Percentiles rank a stretch among this genome's conserved stretches.
These are phyloP conservation scores for Pugionium cornutum DNA, from an alignment of 345 rosid species.

Conservation along the genomic window DNA sequence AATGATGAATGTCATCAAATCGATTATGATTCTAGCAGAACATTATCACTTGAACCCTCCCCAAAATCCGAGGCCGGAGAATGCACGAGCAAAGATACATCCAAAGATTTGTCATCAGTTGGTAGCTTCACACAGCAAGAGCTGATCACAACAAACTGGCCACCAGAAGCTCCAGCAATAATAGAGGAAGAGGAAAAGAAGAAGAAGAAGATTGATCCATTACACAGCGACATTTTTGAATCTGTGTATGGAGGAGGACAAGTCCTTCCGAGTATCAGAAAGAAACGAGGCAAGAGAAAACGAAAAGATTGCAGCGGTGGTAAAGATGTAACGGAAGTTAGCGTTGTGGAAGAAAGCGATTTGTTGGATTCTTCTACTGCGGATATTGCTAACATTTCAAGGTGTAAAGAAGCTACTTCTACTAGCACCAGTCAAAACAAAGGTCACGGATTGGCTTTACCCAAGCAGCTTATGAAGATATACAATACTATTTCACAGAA, in stretches of 20 bases:
- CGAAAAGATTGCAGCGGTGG: constrained; percentile 52
- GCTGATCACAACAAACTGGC: constrained; percentile 47
- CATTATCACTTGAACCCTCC: constrained; percentile 57
- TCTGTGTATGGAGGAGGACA: constrained; percentile 47
- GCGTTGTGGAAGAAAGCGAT: constrained; percentile 72
- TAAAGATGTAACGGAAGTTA: constrained; percentile 17
- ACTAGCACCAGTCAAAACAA: constrained; percentile 33
- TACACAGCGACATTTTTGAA: constrained; percentile 41
- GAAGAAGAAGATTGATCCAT: background rate
- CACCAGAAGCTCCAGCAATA: constrained; percentile 42
- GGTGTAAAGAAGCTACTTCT: constrained; percentile 50
- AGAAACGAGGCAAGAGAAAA: constrained; percentile 85
- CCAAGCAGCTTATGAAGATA: constrained; percentile 50
- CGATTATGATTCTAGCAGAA: constrained; percentile 61
- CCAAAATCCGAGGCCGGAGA: constrained; percentile 52
- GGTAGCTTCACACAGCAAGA: constrained; percentile 79
- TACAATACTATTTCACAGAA: constrained; percentile 51
- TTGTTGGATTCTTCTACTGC: constrained; percentile 42
- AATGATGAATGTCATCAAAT: constrained; percentile 39
- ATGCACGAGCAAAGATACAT: constrained; percentile 59
- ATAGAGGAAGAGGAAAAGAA: constrained; percentile 40
- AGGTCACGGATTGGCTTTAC: constrained; percentile 31
- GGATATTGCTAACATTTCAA: constrained; percentile 46
- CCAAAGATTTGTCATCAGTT: constrained; percentile 70
- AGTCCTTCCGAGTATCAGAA: constrained; percentile 45